phyloP scores from a whole-genome alignment of 2,329 filamentous ascomycete species.

The Talaromyces sp. region DNA sequence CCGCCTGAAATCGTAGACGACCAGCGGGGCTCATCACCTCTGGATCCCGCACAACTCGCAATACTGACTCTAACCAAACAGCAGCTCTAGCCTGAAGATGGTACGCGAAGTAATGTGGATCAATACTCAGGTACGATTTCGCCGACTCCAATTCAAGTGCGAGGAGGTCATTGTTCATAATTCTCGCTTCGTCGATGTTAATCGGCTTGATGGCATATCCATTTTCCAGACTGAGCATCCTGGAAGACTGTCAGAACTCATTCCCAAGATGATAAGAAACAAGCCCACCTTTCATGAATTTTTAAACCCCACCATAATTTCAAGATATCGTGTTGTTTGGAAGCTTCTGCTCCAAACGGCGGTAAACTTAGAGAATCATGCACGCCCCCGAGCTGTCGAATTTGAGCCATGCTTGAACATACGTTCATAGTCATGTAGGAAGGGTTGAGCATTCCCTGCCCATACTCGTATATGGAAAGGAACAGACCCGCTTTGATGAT shows the following conservation, averaged over 20 bases:
- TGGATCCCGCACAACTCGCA: conserved; percentile 9
- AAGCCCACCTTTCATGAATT: conserved; percentile 16
- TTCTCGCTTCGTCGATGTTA: not conserved
- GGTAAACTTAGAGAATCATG: conserved; percentile 5
- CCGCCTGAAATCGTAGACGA: conserved; percentile 5
- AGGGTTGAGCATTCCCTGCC: conserved; percentile 13
- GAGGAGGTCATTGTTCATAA: conserved; percentile 10
- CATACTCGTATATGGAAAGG: conserved; percentile 18
- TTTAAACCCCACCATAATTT: conserved; percentile 16
- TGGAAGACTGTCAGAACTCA: not conserved
- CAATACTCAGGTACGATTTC: not conserved
- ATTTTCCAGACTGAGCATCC: conserved; percentile 18
- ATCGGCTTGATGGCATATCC: conserved; percentile 14
- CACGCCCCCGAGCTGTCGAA: conserved; percentile 3
- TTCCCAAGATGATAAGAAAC: not conserved
- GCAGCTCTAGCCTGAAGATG: conserved; percentile 19
- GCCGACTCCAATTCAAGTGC: not conserved
- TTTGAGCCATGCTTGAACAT: conserved; percentile 17
- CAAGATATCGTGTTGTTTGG: conserved; percentile 1
- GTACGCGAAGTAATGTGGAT: conserved; percentile 8
- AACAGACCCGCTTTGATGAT: conserved; percentile 15
- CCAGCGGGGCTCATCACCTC: not conserved
- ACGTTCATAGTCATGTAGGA: conserved; percentile 16
- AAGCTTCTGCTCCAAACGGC: not conserved
- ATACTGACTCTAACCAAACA: conserved; percentile 14